Evolutionary conservation across 176 grass and related monocot species (phyloP).

Genomic region (Juncus inflexus): DNA sequence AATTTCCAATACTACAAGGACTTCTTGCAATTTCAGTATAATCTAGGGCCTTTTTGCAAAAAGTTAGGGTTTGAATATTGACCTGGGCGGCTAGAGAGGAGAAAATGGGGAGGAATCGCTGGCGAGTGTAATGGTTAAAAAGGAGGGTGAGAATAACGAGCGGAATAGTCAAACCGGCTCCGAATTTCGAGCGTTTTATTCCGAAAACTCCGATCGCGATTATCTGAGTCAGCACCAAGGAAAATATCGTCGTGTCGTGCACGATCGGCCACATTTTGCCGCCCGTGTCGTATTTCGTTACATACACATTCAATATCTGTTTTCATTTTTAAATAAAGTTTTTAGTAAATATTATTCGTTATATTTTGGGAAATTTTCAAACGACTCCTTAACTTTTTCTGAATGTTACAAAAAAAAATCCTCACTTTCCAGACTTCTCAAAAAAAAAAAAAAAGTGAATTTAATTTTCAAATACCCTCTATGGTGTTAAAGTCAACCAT

Average conservation of each 20-base stretch:
- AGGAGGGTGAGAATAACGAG: conserved; percentile 65
- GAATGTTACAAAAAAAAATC: conserved; percentile 8
- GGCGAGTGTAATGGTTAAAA: conserved; percentile 78
- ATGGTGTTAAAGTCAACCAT: too few species aligned
- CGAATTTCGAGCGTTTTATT: conserved; percentile 46
- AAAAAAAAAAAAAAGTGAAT: neutral
- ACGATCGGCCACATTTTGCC: conserved; percentile 82
- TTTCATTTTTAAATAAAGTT: conserved; percentile 10
- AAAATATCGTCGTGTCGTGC: conserved; percentile 79
- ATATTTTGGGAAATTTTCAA: neutral
- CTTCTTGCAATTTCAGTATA: too few species aligned
- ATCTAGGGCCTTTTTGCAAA: neutral
- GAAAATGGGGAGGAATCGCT: conserved; percentile 68
- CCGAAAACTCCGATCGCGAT: conserved; percentile 77
- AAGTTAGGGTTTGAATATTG: neutral
- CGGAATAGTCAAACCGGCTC: conserved; percentile 51
- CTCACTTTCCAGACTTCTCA: neutral
- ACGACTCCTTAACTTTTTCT: neutral
- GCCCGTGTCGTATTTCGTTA: conserved; percentile 74
- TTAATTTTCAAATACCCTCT: too few species aligned
- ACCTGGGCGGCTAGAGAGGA: conserved; percentile 73
- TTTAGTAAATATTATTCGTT: neutral
- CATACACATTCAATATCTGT: conserved; percentile 86
- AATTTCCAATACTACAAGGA: too few species aligned
- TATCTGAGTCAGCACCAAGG: conserved; percentile 66